Evolutionary conservation across 1,284 basidiomycete genomes (phyloP).

Genomic region (Apiotrichum domesticum): DNA sequence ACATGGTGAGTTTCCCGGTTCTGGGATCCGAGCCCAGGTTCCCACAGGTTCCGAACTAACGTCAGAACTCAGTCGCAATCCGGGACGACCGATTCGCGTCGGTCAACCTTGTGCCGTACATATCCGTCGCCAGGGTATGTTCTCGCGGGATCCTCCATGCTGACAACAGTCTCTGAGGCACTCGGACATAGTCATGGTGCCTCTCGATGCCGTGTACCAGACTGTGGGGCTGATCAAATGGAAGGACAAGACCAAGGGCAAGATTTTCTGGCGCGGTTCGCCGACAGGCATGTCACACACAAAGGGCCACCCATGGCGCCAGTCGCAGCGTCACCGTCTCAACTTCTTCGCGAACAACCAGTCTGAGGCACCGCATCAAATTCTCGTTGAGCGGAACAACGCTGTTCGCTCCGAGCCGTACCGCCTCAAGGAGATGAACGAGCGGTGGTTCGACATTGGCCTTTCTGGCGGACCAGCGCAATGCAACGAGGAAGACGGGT

Average conservation of each 20-base stretch:
- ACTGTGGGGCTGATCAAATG: slow-evolving; percentile 23
- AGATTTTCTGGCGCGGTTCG: slow-evolving; percentile 46
- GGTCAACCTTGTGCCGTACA: slow-evolving; percentile 17
- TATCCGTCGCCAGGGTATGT: slow-evolving; percentile 23
- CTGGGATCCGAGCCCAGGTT: background rate
- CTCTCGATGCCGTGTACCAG: slow-evolving; percentile 34
- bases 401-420: slow-evolving; percentile 14
- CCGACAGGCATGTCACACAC: slow-evolving; percentile 47
- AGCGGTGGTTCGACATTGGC: slow-evolving; percentile 36
- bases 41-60: background rate
- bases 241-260: slow-evolving; percentile 40
- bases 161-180: slow-evolving; percentile 13
- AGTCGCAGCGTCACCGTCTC: slow-evolving; percentile 46
- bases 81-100: slow-evolving; percentile 9
- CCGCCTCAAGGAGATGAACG: slow-evolving; percentile 23
- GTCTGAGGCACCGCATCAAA: slow-evolving; percentile 9
- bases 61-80: slow-evolving; percentile 6
- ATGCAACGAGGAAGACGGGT: slow-evolving; percentile 43
- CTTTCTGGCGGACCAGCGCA: slow-evolving; percentile 34
- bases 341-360: slow-evolving; percentile 34
- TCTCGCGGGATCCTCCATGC: background rate
- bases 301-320: slow-evolving; percentile 39
- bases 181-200: slow-evolving; percentile 33
- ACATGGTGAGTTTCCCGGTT: slow-evolving; percentile 19
- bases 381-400: slow-evolving; percentile 20